These are phyloP conservation scores for Calvatia gigantea DNA, from an alignment of 768 basidiomycete genomes.

Conservation along the genomic window DNA sequence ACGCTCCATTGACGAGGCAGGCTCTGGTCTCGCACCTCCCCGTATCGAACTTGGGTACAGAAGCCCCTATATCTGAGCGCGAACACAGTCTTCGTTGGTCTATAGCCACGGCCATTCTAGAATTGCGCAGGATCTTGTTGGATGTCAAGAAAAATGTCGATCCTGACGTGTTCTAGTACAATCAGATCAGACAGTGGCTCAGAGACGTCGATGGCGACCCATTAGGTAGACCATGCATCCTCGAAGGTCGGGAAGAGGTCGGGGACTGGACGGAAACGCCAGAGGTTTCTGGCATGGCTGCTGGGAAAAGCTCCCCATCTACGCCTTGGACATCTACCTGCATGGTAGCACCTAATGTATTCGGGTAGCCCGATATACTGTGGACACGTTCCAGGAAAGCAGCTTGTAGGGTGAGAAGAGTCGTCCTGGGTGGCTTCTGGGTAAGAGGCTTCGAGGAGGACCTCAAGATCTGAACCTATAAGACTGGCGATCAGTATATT, in stretches of 20 bases:
- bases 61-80: conserved; percentile 79
- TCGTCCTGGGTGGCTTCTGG: no score
- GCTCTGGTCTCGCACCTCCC: conserved; percentile 85
- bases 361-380: background rate
- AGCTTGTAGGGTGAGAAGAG: no score
- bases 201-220: conserved; percentile 59
- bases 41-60: conserved; percentile 85
- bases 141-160: conserved; percentile 67
- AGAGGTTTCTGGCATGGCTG: conserved; percentile 74
- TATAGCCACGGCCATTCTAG: conserved; percentile 64
- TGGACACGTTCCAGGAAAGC: background rate
- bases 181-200: conserved; percentile 78
- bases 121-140: conserved; percentile 57
- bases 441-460: background rate
- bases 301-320: conserved; percentile 80
- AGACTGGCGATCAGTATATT: background rate
- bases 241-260: conserved; percentile 54
- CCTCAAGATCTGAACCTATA: background rate
- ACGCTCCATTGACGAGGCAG: conserved; percentile 71
- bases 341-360: conserved; percentile 49
- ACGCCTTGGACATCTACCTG: conserved; percentile 69
- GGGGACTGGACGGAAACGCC: conserved; percentile 38
- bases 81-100: conserved; percentile 84
- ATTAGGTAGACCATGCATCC: conserved; percentile 42
- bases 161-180: conserved; percentile 71